Base-by-base conservation (phyloP, 352 stramenopile species). In the Pythium chondricola region DNA sequence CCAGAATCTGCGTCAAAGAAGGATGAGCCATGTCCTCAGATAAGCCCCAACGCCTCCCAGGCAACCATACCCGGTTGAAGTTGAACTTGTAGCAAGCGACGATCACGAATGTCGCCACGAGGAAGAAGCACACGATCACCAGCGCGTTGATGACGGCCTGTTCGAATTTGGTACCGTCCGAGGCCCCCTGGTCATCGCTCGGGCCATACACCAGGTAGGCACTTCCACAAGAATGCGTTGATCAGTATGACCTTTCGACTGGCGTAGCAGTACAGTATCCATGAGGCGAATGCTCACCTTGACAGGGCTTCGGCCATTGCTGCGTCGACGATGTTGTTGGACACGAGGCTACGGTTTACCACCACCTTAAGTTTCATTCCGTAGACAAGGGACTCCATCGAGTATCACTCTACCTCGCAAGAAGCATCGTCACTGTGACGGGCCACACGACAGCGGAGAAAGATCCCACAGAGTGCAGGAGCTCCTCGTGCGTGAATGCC, bases 21-120 rank as follows among this genome's bases (percentile, higher is more conserved):
- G 27, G 18, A 18, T 17, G n/a, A 3, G 21, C 16, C 1, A 17
- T 54, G 32, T 50, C n/a, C n/a, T 21, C 2, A 27, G 17, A 38
- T 53, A 8, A n/a, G 27, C 20, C 25, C 11, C n/a, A 6, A 24
- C 18, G 8, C 10, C 3, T 17, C 5, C 35, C 5, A 10, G 6
- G 4, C 25, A 26, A 49, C 20, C n/a, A 44, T 45, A 93, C 85
- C 46, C 61, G 76, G 30, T 78, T 89, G 51, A 91, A 90, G 52
- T 93, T 91, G 60, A 88, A 92, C 43, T 95, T 95, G 74, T 96
- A 96, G 58, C 85, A 90, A 36, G 83, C 76, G 16, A 95, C 87
- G 51, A 97, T 95, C 7, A 93, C 67, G 41, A 96, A 95, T 25
- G 88, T 96, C 36, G 83, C 83, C 39, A 89, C 70, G 10, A 89